A percentile compares a stretch with the other conserved stretches of the same genome.
These are phyloP conservation scores for Salix koriyanagi DNA, from an alignment of 345 rosid species.

Conservation along the genomic window DNA sequence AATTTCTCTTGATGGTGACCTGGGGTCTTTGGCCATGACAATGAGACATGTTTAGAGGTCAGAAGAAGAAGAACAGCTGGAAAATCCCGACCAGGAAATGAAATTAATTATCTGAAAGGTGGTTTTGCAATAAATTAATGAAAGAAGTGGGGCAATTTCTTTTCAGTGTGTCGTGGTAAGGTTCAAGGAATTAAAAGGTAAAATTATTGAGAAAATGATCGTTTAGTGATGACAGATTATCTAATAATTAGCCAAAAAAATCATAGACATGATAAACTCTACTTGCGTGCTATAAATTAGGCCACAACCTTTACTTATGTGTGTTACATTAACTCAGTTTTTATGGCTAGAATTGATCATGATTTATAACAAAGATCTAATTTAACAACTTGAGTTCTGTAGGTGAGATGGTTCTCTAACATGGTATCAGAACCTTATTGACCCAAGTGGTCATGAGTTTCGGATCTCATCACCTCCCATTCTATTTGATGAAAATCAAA, in stretches of 20 bases:
- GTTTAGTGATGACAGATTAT: not conserved
- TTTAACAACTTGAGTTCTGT: no score
- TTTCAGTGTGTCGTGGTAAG: not conserved
- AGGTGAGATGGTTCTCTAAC: no score
- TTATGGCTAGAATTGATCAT: not conserved
- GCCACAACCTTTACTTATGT: no score
- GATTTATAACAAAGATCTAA: not conserved
- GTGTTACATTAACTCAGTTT: not conserved
- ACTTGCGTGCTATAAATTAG: not conserved
- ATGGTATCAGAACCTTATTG: no score
- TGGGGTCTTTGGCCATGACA: not conserved
- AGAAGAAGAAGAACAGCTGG: not conserved
- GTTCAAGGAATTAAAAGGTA: not conserved
- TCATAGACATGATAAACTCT: not conserved
- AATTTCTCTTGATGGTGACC: not conserved
- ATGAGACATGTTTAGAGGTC: not conserved
- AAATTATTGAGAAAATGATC: not conserved
- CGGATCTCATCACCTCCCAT: rapidly evolving
- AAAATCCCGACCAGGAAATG: not conserved
- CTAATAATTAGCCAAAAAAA: not conserved
- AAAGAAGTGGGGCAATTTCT: not conserved
- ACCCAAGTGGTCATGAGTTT: no score
- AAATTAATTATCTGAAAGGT: not conserved
- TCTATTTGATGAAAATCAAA: no score
- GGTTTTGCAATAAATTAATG: not conserved